These are phyloP conservation scores for Saksenaea oblongispora DNA, from an alignment of 371 early-diverging fungal genomes.

Conservation along the genomic window DNA sequence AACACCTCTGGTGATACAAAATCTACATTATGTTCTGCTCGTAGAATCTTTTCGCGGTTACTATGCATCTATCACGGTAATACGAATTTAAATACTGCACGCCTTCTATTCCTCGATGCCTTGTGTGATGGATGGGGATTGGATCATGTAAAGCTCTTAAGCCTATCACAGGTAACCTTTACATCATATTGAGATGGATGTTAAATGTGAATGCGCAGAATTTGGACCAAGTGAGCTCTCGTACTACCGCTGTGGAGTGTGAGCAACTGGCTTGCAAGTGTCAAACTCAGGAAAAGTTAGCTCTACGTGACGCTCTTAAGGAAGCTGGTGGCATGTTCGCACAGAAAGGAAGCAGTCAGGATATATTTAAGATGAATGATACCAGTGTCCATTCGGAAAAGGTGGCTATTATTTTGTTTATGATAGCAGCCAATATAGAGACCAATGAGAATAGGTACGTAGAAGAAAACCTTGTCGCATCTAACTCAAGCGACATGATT, in stretches of 20 bases:
- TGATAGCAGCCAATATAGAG: conserved; percentile 8
- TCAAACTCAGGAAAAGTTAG: not conserved
- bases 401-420: conserved; percentile 21
- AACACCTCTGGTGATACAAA: not conserved
- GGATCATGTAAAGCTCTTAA: conserved; percentile 8
- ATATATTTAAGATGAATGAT: not conserved
- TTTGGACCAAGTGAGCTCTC: not conserved
- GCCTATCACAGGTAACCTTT: conserved; percentile 22
- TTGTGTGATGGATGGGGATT: conserved; percentile 24
- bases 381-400: conserved; percentile 3
- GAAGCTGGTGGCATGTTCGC: conserved; percentile 30
- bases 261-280: not conserved
- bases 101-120: conserved; percentile 15
- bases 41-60: conserved; percentile 30
- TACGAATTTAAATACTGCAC: conserved; percentile 1
- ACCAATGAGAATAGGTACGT: conserved; percentile 11
- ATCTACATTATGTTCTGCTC: conserved; percentile 18
- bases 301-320: conserved; percentile 1
- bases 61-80: conserved; percentile 26
- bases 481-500: not conserved
- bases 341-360: conserved; percentile 8
- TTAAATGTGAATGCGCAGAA: not conserved
- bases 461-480: not conserved
- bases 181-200: not conserved
- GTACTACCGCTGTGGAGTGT: not conserved